These are phyloP conservation scores for Colletotrichum orchidophilum DNA, from an alignment of 2,329 filamentous ascomycete species.

Conservation along the genomic window DNA sequence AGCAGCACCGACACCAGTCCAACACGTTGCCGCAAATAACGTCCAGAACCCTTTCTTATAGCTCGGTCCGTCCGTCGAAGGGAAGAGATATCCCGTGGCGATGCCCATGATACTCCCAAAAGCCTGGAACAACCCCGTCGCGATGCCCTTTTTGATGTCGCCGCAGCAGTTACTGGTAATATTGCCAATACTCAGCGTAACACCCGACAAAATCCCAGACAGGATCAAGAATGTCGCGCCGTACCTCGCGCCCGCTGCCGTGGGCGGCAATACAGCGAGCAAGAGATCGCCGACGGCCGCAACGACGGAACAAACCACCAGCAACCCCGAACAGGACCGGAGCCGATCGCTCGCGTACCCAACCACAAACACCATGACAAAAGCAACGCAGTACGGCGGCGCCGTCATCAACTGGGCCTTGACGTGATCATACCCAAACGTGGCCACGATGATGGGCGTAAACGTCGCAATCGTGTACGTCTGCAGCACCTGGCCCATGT, in stretches of 20 bases:
- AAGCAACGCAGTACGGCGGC: conserved; percentile 31
- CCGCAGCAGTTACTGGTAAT: conserved; percentile 29
- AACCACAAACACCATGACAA: conserved; percentile 34
- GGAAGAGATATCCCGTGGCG: conserved; percentile 22
- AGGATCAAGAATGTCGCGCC: conserved; percentile 21
- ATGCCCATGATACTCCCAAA: conserved; percentile 31
- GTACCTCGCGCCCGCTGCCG: conserved; percentile 11
- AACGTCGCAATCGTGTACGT: conserved; percentile 35
- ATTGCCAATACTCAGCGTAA: conserved; percentile 13
- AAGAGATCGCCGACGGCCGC: conserved; percentile 16
- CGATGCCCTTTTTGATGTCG: conserved; percentile 30
- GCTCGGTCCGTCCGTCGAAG: conserved; percentile 6
- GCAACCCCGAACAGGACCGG: conserved; percentile 32
- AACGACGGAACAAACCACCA: conserved; percentile 30
- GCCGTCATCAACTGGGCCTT: conserved; percentile 36
- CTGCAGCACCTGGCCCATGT: conserved; percentile 41
- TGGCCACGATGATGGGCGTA: conserved; percentile 36
- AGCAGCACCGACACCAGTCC: conserved; percentile 18
- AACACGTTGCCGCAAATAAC: conserved; percentile 21
- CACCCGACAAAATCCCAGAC: conserved; percentile 17
- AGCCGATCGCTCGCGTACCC: conserved; percentile 32
- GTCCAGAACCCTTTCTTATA: conserved; percentile 29
- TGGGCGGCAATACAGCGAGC: conserved; percentile 10
- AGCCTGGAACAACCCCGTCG: conserved; percentile 14
- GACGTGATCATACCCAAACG: conserved; percentile 36